Conservation (phyloP, 192 early-diverging fungal genomes). For the Pilaira anomala region DNA sequence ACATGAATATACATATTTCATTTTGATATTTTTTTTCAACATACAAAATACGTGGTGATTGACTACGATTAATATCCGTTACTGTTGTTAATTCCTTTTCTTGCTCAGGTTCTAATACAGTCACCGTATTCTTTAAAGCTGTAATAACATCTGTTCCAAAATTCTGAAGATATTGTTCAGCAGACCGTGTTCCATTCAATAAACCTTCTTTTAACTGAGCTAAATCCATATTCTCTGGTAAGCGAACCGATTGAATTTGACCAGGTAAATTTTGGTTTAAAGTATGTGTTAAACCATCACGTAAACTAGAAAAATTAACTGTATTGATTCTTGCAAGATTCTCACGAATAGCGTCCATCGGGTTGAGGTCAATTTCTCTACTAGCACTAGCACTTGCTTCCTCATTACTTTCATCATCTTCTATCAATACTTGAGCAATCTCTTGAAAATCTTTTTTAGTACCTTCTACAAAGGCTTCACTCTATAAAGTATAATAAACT, state of each 20-base stretch:
- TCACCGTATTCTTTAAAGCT: constrained; percentile 41
- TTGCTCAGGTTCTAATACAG: constrained; percentile 35
- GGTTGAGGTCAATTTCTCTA: background rate
- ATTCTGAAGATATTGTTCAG: constrained; percentile 51
- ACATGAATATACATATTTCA: too few species aligned
- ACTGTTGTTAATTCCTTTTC: constrained; percentile 15
- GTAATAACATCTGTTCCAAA: constrained; percentile 44
- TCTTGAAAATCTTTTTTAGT: constrained; percentile 51
- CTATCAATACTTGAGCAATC: constrained; percentile 44
- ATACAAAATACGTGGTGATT: constrained; percentile 24
- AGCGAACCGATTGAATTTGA: constrained; percentile 3
- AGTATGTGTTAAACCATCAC: constrained; percentile 9
- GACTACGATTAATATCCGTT: constrained; percentile 16
- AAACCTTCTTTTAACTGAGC: constrained; percentile 27
- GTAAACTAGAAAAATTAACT: background rate
- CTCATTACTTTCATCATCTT: constrained; percentile 29
- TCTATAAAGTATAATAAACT: constrained; percentile 1
- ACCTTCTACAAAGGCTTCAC: constrained; percentile 46
- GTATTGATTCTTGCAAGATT: constrained; percentile 2
- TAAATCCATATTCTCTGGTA: constrained; percentile 36
- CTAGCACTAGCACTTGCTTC: constrained; percentile 8
- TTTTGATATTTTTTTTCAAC: constrained; percentile 5
- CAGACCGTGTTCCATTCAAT: constrained; percentile 39
- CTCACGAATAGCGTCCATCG: background rate
- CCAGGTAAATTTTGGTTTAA: constrained; percentile 5